Percentiles rank a stretch among this genome's conserved stretches.
Conservation (phyloP, 805 yeast species). For the Lipomyces anomalus region DNA sequence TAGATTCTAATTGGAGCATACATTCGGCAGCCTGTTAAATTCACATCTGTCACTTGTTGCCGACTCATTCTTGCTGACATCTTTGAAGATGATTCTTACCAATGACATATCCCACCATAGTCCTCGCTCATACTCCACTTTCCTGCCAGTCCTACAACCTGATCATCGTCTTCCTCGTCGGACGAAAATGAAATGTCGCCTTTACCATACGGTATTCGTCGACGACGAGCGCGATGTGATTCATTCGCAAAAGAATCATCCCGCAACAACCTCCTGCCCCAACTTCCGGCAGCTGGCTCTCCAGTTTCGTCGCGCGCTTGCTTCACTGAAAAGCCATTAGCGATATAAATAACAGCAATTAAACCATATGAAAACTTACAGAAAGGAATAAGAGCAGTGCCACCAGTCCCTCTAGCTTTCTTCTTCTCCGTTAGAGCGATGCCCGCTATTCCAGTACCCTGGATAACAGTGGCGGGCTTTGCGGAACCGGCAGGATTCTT, state of each 20-base stretch:
- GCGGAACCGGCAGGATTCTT: slow-evolving; percentile 2
- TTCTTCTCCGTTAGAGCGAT: slow-evolving; percentile 40
- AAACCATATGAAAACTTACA: too few species aligned
- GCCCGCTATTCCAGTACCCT: slow-evolving; percentile 51
- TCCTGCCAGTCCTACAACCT: slow-evolving; percentile 20
- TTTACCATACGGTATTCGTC: neutral
- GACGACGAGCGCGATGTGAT: neutral
- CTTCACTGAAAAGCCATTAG: too few species aligned
- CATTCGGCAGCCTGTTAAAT: too few species aligned
- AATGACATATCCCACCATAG: slow-evolving; percentile 23
- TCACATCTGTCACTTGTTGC: too few species aligned
- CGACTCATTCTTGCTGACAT: too few species aligned
- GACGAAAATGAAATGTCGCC: neutral
- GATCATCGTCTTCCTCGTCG: slow-evolving; percentile 2
- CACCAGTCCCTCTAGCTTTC: slow-evolving; percentile 83
- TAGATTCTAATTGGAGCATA: too few species aligned
- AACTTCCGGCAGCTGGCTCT: slow-evolving; percentile 82
- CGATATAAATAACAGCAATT: too few species aligned
- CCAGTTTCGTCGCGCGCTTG: slow-evolving; percentile 97
- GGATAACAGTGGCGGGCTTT: slow-evolving; percentile 9
- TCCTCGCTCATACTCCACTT: slow-evolving; percentile 23
- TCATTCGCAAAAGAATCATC: slow-evolving; percentile 17
- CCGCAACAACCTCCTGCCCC: slow-evolving; percentile 65
- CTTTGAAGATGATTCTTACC: too few species aligned
- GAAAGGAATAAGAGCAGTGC: slow-evolving; percentile 85